Conservation (phyloP, 2,329 filamentous ascomycete species). For the Arthrobotrys conoides region DNA sequence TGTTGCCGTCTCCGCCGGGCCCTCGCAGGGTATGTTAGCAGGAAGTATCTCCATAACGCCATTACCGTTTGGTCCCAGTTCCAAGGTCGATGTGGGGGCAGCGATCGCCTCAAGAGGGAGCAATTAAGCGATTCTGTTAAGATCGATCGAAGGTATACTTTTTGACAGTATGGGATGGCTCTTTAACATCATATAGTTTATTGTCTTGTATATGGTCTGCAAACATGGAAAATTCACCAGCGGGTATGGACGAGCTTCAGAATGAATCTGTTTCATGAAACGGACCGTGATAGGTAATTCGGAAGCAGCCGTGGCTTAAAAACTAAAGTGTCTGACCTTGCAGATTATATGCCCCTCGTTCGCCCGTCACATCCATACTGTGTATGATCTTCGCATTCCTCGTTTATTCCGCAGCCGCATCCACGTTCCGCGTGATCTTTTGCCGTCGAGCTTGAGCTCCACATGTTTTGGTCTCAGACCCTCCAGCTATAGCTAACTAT, state of each 20-base stretch:
- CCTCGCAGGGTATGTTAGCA: conserved; percentile 44
- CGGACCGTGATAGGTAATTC: conserved; percentile 16
- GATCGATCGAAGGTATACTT: conserved; percentile 37
- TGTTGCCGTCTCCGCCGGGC: conserved; percentile 59
- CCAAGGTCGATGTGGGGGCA: conserved; percentile 60
- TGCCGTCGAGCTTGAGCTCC: conserved; percentile 39
- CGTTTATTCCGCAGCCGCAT: conserved; percentile 31
- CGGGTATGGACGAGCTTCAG: background rate
- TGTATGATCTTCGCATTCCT: conserved; percentile 33
- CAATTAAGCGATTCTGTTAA: conserved; percentile 53
- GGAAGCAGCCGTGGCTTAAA: conserved; percentile 60
- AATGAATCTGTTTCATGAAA: conserved; percentile 55
- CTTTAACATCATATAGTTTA: background rate
- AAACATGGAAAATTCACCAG: background rate
- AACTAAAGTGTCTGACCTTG: background rate
- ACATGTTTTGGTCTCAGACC: conserved; percentile 34
- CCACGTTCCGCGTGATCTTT: conserved; percentile 58
- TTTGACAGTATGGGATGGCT: conserved; percentile 5
- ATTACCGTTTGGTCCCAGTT: conserved; percentile 60
- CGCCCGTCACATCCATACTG: conserved; percentile 21
- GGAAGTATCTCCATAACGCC: conserved; percentile 57
- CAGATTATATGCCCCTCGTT: conserved; percentile 28
- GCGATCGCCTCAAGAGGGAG: conserved; percentile 44
- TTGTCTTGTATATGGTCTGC: too few relatives aligned
- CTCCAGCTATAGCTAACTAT: conserved; percentile 9